Evolutionary conservation across 2,329 filamentous ascomycete genomes (phyloP).

Genomic region (Cytospora mali): DNA sequence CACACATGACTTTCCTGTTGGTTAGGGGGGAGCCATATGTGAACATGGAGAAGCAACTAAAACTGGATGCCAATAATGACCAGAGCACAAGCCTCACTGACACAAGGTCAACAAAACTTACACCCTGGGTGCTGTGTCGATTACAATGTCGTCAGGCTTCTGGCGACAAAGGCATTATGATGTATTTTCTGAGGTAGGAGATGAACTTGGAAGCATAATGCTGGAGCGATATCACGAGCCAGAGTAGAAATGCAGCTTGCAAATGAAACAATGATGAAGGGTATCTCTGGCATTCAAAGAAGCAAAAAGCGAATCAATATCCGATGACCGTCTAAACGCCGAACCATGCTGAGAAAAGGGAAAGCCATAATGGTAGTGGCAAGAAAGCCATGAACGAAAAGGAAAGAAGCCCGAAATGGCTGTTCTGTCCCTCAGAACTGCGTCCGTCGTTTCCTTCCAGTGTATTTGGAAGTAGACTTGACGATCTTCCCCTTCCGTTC

Average conservation of each 20-base stretch:
- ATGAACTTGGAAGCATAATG: background rate
- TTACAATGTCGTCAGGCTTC: too few relatives aligned
- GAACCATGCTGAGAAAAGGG: conserved; percentile 17
- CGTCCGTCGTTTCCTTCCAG: conserved; percentile 80
- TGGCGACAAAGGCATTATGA: too few relatives aligned
- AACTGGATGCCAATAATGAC: too few relatives aligned
- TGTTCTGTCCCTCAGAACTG: conserved; percentile 71
- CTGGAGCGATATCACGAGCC: too few relatives aligned
- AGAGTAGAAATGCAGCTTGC: background rate
- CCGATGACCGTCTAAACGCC: conserved; percentile 25
- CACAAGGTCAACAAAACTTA: too few relatives aligned
- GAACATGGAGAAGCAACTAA: too few relatives aligned
- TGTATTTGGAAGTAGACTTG: conserved; percentile 90
- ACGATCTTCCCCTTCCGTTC: conserved; percentile 93
- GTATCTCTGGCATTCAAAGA: conserved; percentile 26
- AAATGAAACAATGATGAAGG: conserved; percentile 11
- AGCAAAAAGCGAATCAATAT: conserved; percentile 5
- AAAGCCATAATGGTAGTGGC: conserved; percentile 3
- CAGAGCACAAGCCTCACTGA: too few relatives aligned
- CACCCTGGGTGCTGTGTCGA: too few relatives aligned
- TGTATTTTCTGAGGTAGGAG: background rate
- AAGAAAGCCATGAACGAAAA: background rate
- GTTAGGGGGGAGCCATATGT: too few relatives aligned
- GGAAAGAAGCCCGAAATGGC: background rate
- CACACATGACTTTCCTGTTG: too few relatives aligned